These are phyloP conservation scores for Colletotrichum acutatum DNA, from an alignment of 2,329 filamentous ascomycete species.

Conservation along the genomic window DNA sequence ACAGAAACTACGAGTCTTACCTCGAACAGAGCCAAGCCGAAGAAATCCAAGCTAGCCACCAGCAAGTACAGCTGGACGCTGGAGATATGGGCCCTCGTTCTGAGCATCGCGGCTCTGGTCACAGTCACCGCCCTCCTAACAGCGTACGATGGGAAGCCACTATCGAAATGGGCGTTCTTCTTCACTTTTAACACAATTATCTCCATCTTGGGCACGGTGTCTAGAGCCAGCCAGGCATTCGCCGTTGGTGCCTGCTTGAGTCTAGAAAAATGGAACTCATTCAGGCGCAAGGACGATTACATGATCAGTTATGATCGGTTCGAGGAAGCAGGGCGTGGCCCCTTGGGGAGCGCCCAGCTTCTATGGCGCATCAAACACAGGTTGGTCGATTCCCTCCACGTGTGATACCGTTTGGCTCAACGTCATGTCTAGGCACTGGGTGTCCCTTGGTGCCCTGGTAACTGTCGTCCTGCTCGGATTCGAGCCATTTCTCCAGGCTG, in stretches of 20 bases:
- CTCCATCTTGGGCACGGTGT: neutral
- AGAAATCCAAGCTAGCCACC: too few species aligned
- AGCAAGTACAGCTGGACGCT: neutral
- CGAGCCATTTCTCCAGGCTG: neutral
- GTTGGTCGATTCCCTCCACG: neutral
- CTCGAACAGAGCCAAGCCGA: neutral
- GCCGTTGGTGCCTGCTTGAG: neutral
- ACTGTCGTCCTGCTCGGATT: neutral
- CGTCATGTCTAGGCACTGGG: neutral
- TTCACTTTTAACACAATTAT: neutral
- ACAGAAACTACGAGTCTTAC: neutral
- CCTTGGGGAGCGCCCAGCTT: neutral
- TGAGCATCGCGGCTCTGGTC: neutral
- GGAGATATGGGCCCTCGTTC: neutral
- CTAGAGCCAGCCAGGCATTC: neutral
- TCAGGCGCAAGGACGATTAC: neutral
- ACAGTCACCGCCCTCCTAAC: neutral
- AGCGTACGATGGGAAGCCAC: neutral
- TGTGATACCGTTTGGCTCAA: neutral
- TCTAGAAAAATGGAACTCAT: conserved; percentile 22
- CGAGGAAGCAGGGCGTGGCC: conserved; percentile 10
- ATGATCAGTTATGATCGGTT: neutral
- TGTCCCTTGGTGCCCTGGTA: neutral
- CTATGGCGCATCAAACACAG: neutral
- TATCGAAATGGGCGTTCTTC: neutral